These are phyloP conservation scores for Xylariaceae sp. DNA, from an alignment of 2,329 filamentous ascomycete species.

Conservation along the genomic window DNA sequence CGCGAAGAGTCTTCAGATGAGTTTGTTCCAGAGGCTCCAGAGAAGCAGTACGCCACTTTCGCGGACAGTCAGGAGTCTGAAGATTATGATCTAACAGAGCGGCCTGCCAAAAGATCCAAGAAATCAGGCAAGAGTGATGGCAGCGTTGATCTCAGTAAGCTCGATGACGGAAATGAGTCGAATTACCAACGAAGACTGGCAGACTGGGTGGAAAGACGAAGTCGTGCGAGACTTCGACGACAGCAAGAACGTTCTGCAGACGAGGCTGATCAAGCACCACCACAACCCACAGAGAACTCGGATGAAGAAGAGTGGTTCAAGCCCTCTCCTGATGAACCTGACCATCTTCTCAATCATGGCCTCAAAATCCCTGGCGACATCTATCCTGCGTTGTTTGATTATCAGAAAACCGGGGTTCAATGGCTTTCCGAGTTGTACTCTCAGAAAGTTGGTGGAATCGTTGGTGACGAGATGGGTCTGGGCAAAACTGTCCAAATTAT, in stretches of 20 bases:
- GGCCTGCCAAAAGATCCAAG: conserved; percentile 38
- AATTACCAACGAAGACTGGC: conserved; percentile 73
- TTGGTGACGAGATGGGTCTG: conserved; percentile 98
- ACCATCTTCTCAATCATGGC: conserved; percentile 69
- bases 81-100: conserved; percentile 39
- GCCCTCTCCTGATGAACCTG: conserved; percentile 77
- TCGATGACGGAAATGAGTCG: conserved; percentile 87
- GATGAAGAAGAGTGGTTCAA: conserved; percentile 73
- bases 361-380: conserved; percentile 88
- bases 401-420: conserved; percentile 94
- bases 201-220: conserved; percentile 67
- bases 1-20: conserved; percentile 41
- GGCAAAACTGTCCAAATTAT: conserved; percentile 78
- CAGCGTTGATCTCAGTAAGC: conserved; percentile 48
- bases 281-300: too few relatives aligned
- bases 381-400: conserved; percentile 86
- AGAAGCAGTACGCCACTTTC: conserved; percentile 29
- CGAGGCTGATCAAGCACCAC: conserved; percentile 36
- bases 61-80: conserved; percentile 34
- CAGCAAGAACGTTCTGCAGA: conserved; percentile 35
- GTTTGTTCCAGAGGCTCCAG: conserved; percentile 36
- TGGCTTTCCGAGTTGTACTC: conserved; percentile 93
- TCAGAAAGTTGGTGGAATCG: conserved; percentile 86
- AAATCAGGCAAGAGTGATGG: conserved; percentile 38
- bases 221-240: conserved; percentile 49